Percentiles rank a stretch among this genome's conserved stretches.
Evolutionary conservation across 306 rosid genomes (phyloP).

Genomic region (Albizia julibrissin): DNA sequence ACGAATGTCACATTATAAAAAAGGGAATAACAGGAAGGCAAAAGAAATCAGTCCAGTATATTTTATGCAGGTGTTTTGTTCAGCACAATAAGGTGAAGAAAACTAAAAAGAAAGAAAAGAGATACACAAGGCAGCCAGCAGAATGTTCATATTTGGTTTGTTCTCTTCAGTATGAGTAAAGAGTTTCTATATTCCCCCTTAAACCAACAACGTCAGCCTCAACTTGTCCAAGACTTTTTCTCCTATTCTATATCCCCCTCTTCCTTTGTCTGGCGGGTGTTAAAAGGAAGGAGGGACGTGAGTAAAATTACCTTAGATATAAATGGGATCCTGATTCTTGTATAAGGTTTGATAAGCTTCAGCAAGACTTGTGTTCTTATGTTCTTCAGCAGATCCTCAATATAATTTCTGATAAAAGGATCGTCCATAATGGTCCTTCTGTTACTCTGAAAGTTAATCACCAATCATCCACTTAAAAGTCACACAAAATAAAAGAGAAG

Average conservation of each 20-base stretch:
- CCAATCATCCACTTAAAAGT: constrained; percentile 27
- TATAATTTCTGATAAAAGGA: constrained; percentile 90
- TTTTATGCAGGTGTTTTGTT: not conserved
- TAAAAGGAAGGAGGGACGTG: not conserved
- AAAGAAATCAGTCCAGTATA: not conserved
- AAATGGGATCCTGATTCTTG: constrained; percentile 94
- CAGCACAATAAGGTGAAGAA: not conserved
- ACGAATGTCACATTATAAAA: not conserved
- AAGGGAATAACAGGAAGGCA: not conserved
- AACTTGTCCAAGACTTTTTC: constrained; percentile 6
- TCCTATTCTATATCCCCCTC: not conserved
- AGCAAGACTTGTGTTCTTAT: constrained; percentile 97
- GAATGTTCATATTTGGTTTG: not conserved
- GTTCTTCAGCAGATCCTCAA: constrained; percentile 95
- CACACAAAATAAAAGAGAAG: constrained; percentile 27
- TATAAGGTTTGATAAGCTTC: constrained; percentile 95
- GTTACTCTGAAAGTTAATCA: constrained; percentile 55
- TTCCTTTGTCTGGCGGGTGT: not conserved
- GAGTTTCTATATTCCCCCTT: not conserved
- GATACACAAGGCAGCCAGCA: not conserved
- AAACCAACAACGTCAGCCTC: not conserved
- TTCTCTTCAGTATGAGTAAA: not conserved
- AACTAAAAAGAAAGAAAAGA: not conserved
- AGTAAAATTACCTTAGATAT: constrained; percentile 76
- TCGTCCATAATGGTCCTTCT: constrained; percentile 98